Evolutionary conservation across 371 early-diverging fungal genomes (phyloP).

Genomic region (Mucor piriformis): DNA sequence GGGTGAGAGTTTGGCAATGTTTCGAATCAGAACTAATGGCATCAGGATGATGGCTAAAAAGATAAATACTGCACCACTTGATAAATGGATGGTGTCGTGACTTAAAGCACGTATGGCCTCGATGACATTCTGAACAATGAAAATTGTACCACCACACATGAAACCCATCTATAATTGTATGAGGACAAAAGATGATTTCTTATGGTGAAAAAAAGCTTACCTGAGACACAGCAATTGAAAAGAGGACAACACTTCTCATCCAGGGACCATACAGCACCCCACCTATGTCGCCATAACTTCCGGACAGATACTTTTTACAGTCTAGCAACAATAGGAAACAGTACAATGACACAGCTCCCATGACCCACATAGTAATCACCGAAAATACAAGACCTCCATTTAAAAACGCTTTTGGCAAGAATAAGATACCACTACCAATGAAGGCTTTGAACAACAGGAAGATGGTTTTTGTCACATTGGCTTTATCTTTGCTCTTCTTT

Average conservation of each 20-base stretch:
- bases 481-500: conserved; percentile 26
- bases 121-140: conserved; percentile 79
- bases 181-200: too few species aligned
- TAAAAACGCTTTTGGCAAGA: conserved; percentile 80
- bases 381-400: conserved; percentile 81
- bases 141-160: conserved; percentile 86
- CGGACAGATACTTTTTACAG: conserved; percentile 65
- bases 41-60: conserved; percentile 32
- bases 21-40: conserved; percentile 86
- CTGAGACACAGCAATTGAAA: conserved; percentile 85
- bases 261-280: conserved; percentile 77
- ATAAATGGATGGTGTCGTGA: conserved; percentile 48
- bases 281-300: conserved; percentile 94
- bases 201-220: too few species aligned
- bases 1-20: conserved; percentile 82
- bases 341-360: conserved; percentile 69
- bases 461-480: conserved; percentile 56
- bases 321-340: conserved; percentile 71
- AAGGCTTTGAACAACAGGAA: conserved; percentile 74
- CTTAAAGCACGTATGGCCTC: conserved; percentile 70
- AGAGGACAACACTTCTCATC: conserved; percentile 77
- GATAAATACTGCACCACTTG: conserved; percentile 25
- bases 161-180: conserved; percentile 85
- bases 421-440: conserved; percentile 81
- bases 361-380: conserved; percentile 59